Conservation (phyloP, 305 asterid genomes). For the Solanum hybrid region DNA sequence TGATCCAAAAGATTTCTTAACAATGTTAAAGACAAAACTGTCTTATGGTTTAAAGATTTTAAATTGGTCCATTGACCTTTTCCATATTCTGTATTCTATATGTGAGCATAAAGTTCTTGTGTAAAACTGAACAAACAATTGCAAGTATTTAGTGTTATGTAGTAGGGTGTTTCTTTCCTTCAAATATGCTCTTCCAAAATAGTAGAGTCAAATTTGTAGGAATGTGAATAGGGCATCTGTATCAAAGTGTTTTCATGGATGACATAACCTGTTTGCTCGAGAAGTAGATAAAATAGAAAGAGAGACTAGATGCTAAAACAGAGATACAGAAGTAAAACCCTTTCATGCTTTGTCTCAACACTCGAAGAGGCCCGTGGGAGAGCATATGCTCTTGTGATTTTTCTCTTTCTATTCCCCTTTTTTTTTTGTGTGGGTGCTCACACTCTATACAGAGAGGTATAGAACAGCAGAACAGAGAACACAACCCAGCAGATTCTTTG, state of each 20-base stretch:
- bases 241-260: not conserved
- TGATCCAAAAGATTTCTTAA: constrained; percentile 43
- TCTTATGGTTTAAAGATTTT: not conserved
- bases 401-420: not conserved
- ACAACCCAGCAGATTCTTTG: not conserved
- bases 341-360: not conserved
- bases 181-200: not conserved
- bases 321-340: not conserved
- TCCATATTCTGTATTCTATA: not conserved
- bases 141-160: not conserved
- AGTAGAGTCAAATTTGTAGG: not conserved
- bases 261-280: not conserved
- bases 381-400: not conserved
- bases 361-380: not conserved
- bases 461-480: not conserved
- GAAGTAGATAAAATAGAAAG: not conserved
- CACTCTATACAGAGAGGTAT: not conserved
- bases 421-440: not conserved
- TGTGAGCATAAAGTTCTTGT: constrained; percentile 34
- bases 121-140: not conserved
- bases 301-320: not conserved
- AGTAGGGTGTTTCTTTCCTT: not conserved
- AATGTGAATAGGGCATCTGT: not conserved
- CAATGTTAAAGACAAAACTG: not conserved
- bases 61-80: not conserved